These are phyloP conservation scores for Aphanomyces stellatus DNA, from an alignment of 352 stramenopile species.

Conservation along the genomic window DNA sequence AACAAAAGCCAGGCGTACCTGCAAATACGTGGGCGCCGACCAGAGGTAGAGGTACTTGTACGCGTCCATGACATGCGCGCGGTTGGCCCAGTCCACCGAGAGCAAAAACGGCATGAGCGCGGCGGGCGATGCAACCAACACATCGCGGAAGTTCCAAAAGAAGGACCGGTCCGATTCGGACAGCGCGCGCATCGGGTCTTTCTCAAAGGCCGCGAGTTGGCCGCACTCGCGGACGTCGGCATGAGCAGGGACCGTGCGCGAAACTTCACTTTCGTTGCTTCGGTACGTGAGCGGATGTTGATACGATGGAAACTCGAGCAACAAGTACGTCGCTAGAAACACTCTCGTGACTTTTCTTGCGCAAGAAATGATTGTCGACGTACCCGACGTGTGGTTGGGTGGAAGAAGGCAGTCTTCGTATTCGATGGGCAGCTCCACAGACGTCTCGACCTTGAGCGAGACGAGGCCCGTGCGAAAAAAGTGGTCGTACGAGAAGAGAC, in stretches of 20 bases:
- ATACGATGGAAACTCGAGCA: neutral
- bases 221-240: constrained; percentile 21
- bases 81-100: constrained; percentile 76
- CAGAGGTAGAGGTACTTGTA: constrained; percentile 74
- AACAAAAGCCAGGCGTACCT: constrained; percentile 19
- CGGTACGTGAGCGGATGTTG: constrained; percentile 13
- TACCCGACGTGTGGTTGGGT: neutral
- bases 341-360: too few relatives aligned
- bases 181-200: constrained; percentile 56
- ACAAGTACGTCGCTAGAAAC: constrained; percentile 6
- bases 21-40: constrained; percentile 66
- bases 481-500: constrained; percentile 18
- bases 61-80: constrained; percentile 64
- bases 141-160: constrained; percentile 57
- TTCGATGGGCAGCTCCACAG: neutral
- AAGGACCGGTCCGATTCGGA: constrained; percentile 50
- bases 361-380: too few relatives aligned
- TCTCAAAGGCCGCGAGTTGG: constrained; percentile 36
- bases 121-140: constrained; percentile 44
- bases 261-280: neutral
- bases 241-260: neutral
- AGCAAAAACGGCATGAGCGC: constrained; percentile 79
- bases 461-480: constrained; percentile 2
- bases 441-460: neutral
- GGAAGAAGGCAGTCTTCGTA: constrained; percentile 4